phyloP scores from a whole-genome alignment of 805 yeast genomes.

The Spathaspora gorwiae region DNA sequence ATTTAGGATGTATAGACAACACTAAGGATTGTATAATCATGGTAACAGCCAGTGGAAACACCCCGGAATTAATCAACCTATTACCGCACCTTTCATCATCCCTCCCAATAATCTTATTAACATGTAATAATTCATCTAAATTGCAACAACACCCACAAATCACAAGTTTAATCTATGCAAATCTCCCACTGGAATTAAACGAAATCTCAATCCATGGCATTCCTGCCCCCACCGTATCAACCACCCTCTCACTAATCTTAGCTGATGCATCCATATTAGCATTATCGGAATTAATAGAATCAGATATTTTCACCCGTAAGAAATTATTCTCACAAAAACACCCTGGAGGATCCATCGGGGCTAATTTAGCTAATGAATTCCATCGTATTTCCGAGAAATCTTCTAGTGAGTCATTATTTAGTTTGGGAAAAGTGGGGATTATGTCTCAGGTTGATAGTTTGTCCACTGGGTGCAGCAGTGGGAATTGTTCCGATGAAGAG shows the following conservation, averaged over 20 bases:
- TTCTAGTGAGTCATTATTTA: constrained; percentile 4
- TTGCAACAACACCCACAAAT: constrained; percentile 50
- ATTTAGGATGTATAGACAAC: constrained; percentile 64
- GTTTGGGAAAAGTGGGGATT: constrained; percentile 8
- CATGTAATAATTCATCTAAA: constrained; percentile 56
- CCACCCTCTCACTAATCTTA: constrained; percentile 68
- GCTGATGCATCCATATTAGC: constrained; percentile 80
- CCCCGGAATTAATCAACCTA: constrained; percentile 65
- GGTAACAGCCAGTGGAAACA: constrained; percentile 77
- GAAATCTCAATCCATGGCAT: constrained; percentile 70
- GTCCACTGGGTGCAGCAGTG: neutral
- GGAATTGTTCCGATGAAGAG: neutral
- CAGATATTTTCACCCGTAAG: constrained; percentile 50
- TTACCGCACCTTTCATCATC: constrained; percentile 52
- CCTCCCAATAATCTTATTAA: constrained; percentile 56
- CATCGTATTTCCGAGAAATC: constrained; percentile 1
- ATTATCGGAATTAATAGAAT: constrained; percentile 59
- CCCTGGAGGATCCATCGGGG: constrained; percentile 91
- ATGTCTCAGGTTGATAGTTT: too few species aligned
- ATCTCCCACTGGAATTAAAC: constrained; percentile 50
- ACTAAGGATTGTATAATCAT: constrained; percentile 54
- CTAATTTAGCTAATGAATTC: constrained; percentile 19
- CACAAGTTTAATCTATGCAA: constrained; percentile 54
- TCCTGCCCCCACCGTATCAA: constrained; percentile 84
- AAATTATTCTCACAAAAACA: constrained; percentile 65